phyloP scores from a whole-genome alignment of 2,329 filamentous ascomycete genomes.

The Trichoderma simmonsii region DNA sequence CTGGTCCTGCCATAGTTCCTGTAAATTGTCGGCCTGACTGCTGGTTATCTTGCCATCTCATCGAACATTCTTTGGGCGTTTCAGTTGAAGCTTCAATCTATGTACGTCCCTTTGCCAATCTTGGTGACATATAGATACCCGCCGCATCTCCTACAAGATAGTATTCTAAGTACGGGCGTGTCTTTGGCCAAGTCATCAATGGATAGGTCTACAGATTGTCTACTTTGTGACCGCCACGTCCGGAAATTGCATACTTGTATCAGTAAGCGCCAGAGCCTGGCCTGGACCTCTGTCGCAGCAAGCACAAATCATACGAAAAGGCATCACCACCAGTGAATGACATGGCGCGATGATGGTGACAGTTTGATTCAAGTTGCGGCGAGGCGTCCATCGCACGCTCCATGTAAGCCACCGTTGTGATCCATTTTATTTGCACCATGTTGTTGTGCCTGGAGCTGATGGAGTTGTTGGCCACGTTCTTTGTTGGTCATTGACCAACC shows the following conservation, averaged over 20 bases:
- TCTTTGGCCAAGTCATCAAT: background rate
- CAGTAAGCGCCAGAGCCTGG: background rate
- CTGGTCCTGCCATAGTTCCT: slow-evolving; percentile 9
- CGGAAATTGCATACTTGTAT: background rate
- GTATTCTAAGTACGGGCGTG: background rate
- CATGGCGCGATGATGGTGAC: background rate
- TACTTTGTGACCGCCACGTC: background rate
- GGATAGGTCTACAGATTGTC: background rate
- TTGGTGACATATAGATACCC: background rate
- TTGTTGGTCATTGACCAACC: slow-evolving; percentile 7
- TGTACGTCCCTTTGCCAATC: background rate
- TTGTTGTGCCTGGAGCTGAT: background rate
- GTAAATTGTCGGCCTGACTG: background rate
- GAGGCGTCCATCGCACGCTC: background rate
- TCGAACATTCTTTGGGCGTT: background rate
- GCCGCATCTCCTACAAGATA: background rate
- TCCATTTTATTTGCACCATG: slow-evolving; percentile 14
- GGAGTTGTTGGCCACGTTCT: background rate
- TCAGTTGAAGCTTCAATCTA: slow-evolving; percentile 6
- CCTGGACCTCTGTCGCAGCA: background rate
- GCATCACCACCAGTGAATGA: background rate
- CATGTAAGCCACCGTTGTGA: background rate
- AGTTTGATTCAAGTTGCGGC: background rate
- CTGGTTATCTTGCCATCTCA: background rate
- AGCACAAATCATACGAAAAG: background rate